A percentile compares a stretch with the other conserved stretches of the same genome.
phyloP scores from a whole-genome alignment of 768 basidiomycete species.

The Rhizopogon vinicolor region DNA sequence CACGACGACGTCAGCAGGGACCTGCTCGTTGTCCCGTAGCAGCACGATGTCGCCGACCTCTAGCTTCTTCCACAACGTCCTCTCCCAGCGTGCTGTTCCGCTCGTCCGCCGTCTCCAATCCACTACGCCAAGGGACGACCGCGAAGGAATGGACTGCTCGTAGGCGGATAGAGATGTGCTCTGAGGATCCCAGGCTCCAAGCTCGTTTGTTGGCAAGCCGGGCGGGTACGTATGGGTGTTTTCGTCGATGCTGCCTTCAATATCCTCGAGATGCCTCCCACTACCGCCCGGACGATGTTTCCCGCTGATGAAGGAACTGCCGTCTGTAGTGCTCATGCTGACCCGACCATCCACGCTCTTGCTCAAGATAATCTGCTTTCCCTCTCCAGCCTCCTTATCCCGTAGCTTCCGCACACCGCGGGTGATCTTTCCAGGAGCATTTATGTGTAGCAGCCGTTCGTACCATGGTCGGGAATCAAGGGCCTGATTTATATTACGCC shows the following conservation, averaged over 20 bases:
- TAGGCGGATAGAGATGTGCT: conserved; percentile 39
- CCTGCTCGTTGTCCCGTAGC: conserved; percentile 89
- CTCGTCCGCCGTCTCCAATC: conserved; percentile 66
- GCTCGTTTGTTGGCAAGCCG: conserved; percentile 24
- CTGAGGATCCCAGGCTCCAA: conserved; percentile 31
- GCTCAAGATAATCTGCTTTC: conserved; percentile 58
- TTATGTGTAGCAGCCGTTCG: conserved; percentile 67
- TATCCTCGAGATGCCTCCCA: conserved; percentile 57
- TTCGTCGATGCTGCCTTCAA: conserved; percentile 43
- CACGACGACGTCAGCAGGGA: conserved; percentile 93
- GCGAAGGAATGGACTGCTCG: conserved; percentile 54
- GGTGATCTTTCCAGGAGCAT: conserved; percentile 70
- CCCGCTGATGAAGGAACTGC: conserved; percentile 33
- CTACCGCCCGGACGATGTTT: conserved; percentile 31
- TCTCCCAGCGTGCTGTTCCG: conserved; percentile 84
- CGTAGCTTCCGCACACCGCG: conserved; percentile 84
- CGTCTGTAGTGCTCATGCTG: conserved; percentile 44
- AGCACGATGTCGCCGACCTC: conserved; percentile 96
- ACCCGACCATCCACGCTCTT: conserved; percentile 29
- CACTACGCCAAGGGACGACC: conserved; percentile 65
- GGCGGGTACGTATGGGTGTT: conserved; percentile 68
- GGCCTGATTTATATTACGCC: conserved; percentile 88
- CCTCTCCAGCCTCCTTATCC: conserved; percentile 72
- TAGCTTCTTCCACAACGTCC: conserved; percentile 98
- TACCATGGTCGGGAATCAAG: conserved; percentile 71